Evolutionary conservation across 352 stramenopile species (phyloP).

Genomic region (Pythium myriotylum): DNA sequence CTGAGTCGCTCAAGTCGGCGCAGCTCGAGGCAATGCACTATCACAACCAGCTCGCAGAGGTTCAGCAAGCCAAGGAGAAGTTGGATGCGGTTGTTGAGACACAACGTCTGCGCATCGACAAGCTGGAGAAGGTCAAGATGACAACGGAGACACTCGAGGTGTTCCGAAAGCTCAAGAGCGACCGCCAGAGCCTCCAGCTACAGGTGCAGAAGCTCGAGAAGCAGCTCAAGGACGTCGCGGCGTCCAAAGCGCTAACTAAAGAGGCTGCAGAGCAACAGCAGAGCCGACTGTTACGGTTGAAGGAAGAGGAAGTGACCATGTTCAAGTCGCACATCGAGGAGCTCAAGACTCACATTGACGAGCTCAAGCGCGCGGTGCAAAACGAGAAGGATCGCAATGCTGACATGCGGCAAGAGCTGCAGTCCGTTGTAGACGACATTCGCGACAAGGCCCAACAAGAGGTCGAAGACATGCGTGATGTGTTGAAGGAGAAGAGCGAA

Average conservation of each 20-base stretch:
- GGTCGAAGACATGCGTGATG: constrained; percentile 47
- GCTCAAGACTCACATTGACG: constrained; percentile 41
- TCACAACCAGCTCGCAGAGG: constrained; percentile 48
- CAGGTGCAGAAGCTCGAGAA: constrained; percentile 35
- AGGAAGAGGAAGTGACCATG: constrained; percentile 45
- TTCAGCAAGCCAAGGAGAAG: constrained; percentile 44
- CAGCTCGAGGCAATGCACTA: constrained; percentile 59
- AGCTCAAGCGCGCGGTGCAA: constrained; percentile 40
- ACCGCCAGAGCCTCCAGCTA: constrained; percentile 50
- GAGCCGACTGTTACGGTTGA: constrained; percentile 32
- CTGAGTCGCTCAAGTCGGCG: constrained; percentile 53
- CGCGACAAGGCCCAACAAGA: constrained; percentile 59
- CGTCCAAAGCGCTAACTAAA: constrained; percentile 22
- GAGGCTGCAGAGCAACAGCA: constrained; percentile 30
- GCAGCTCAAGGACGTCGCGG: constrained; percentile 17
- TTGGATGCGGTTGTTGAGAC: constrained; percentile 49
- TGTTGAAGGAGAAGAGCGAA: constrained; percentile 52
- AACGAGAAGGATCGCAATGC: constrained; percentile 32
- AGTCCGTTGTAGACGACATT: constrained; percentile 31
- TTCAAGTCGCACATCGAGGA: constrained; percentile 48
- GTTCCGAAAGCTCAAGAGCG: constrained; percentile 69
- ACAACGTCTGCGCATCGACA: constrained; percentile 69
- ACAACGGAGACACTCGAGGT: constrained; percentile 69
- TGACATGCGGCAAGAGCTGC: constrained; percentile 37
- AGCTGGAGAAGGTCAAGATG: constrained; percentile 86